Evolutionary conservation across 176 grass and related monocot species (phyloP).

Genomic region (Phragmites australis): DNA sequence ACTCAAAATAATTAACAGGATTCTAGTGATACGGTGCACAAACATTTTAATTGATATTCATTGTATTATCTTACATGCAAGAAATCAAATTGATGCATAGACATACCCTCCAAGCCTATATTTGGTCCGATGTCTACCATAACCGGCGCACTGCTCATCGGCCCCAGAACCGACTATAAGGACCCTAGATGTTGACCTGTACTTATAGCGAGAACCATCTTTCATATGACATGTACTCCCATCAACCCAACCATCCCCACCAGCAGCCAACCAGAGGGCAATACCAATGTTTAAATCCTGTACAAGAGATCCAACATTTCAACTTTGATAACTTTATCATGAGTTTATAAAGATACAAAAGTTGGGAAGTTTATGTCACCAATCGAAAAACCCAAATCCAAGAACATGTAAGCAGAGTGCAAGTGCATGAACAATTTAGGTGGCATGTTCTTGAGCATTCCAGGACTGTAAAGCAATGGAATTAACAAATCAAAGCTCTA

Average conservation of each 20-base stretch:
- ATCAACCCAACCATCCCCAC: slow-evolving; percentile 87
- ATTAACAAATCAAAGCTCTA: slow-evolving; percentile 9
- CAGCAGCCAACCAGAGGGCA: slow-evolving; percentile 91
- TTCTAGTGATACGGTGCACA: not conserved
- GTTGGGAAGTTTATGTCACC: not conserved
- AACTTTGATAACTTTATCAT: slow-evolving; percentile 17
- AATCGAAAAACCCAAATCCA: slow-evolving; percentile 16
- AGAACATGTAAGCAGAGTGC: not conserved
- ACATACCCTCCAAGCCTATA: slow-evolving; percentile 86
- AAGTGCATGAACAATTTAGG: not conserved
- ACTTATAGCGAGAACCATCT: slow-evolving; percentile 54
- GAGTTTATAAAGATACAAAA: not conserved
- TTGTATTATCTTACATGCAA: slow-evolving; percentile 1
- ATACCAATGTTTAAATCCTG: slow-evolving; percentile 96
- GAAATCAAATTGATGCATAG: slow-evolving; percentile 16
- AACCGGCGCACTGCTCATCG: slow-evolving; percentile 95
- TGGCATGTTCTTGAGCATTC: not conserved
- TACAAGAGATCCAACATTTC: not conserved
- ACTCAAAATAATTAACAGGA: not conserved
- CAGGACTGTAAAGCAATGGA: not conserved
- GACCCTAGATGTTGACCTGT: slow-evolving; percentile 72
- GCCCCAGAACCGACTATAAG: slow-evolving; percentile 89
- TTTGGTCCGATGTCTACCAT: slow-evolving; percentile 90
- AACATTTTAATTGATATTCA: not conserved
- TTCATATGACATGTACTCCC: slow-evolving; percentile 48